Evolutionary conservation across 768 basidiomycete species (phyloP), one percentile per base, ranked within the genome.

Genomic region (Suillus clintonianus): DNA sequence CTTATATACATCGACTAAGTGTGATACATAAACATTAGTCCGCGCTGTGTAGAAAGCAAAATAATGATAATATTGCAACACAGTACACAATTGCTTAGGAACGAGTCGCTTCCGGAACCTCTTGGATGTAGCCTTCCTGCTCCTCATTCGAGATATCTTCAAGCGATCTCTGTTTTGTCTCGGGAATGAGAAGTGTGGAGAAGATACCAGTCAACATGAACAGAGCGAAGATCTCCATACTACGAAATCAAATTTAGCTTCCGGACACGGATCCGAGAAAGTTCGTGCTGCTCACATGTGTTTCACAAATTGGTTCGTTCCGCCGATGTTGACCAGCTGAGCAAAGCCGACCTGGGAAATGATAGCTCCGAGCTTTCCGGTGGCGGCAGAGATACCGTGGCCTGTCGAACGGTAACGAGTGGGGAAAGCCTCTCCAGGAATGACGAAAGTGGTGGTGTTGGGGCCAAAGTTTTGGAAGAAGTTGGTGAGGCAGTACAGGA

Each of bases 391-490:
- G 69, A 95, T 90, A 75, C 93, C 93, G 69, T 94, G 90, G 13
- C 85, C 89, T 6, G 92, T 93, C 7, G 91, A 92, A 65, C 94
- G 87, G 75, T 94, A 94, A 54, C 94, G 90, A 1, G 93, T 95
- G 1, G 93, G 93, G 86, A 93, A 95, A 30, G 81, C 84, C 73
- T 95, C 94, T 66, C 90, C 91, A 0, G 93, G 92, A 4, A 94
- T 79, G 61, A 94, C 63, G 74, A 95, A 94, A 0, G 92, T 93
- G 0, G 91, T 94, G 0, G 84, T 84, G 68, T 93, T 92, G 11
- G 89, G 90, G 2, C 91, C 92, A 65, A 93, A 94, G 78, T 94
- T 94, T 79, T 92, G 89, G 89, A 94, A 92, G 80, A 93, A 93
- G 73, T 91, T 90, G 69, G 91, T 85, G n/a, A 95, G 79, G 73